These are phyloP conservation scores for Suhomyces sp. DNA, from an alignment of 805 yeast genomes.

Conservation along the genomic window DNA sequence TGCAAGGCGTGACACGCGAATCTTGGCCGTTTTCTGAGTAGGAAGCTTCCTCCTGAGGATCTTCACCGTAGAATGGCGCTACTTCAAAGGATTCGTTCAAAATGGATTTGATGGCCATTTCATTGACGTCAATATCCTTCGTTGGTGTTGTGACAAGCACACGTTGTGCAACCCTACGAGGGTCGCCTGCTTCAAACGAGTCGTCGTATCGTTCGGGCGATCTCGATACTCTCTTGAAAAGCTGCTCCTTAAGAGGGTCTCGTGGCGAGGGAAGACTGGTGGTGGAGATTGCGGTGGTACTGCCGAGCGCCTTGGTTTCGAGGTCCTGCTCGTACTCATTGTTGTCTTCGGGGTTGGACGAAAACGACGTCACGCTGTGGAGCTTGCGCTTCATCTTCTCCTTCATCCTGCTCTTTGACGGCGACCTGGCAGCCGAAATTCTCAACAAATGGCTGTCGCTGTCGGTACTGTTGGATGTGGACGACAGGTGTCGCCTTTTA, in stretches of 20 bases:
- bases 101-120: slow-evolving; percentile 1
- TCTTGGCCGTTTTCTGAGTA: slow-evolving; percentile 4
- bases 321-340: not conserved
- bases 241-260: slow-evolving; percentile 6
- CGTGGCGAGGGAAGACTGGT: not conserved
- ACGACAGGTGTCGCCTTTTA: slow-evolving; percentile 7
- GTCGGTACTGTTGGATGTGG: slow-evolving; percentile 8
- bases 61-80: slow-evolving; percentile 4
- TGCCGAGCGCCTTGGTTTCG: not conserved
- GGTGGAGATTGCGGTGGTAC: not conserved
- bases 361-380: slow-evolving; percentile 1
- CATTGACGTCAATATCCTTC: slow-evolving; percentile 2
- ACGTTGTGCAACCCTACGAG: not conserved
- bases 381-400: slow-evolving; percentile 8
- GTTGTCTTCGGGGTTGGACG: slow-evolving; percentile 5
- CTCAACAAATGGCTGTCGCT: slow-evolving; percentile 8
- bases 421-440: slow-evolving; percentile 5
- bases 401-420: slow-evolving; percentile 5
- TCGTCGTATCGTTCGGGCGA: slow-evolving; percentile 3
- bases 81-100: not conserved
- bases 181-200: not conserved
- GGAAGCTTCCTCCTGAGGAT: not conserved
- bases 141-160: slow-evolving; percentile 3
- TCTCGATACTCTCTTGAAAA: slow-evolving; percentile 7
- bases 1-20: not conserved